Conservation (phyloP, 805 yeast species). For the Yarrowia phangngaensis region DNA sequence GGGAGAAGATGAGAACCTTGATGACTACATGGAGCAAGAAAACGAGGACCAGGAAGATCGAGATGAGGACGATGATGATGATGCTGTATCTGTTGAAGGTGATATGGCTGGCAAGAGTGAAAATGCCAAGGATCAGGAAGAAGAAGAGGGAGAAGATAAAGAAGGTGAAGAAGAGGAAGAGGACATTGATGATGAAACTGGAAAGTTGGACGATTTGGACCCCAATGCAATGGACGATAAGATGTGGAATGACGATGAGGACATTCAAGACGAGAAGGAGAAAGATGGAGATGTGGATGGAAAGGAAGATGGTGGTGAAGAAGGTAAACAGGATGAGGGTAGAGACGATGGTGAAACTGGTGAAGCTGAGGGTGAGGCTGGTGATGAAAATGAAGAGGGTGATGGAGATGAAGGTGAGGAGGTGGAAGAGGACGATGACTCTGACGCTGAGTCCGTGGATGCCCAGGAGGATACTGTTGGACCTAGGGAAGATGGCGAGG, state of each 20-base stretch:
- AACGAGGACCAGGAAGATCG: slow-evolving; percentile 66
- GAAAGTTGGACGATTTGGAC: slow-evolving; percentile 82
- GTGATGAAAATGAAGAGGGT: slow-evolving; percentile 40
- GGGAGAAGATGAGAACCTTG: slow-evolving; percentile 85
- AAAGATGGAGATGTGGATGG: slow-evolving; percentile 58
- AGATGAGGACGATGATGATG: slow-evolving; percentile 47
- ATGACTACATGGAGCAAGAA: slow-evolving; percentile 66
- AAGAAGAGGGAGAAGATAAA: slow-evolving; percentile 47
- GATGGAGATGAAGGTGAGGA: slow-evolving; percentile 46
- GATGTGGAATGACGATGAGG: slow-evolving; percentile 95
- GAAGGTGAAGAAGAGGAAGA: slow-evolving; percentile 57
- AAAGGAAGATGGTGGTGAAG: slow-evolving; percentile 41
- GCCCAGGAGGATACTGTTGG: slow-evolving; percentile 55
- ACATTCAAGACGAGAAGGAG: slow-evolving; percentile 73
- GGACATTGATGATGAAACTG: slow-evolving; percentile 83
- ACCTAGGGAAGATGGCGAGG: slow-evolving; percentile 74
- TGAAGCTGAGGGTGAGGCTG: slow-evolving; percentile 40
- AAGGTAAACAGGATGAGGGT: slow-evolving; percentile 33
- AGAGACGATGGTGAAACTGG: slow-evolving; percentile 38
- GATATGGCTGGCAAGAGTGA: slow-evolving; percentile 95
- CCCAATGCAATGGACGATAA: slow-evolving; percentile 94
- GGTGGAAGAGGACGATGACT: slow-evolving; percentile 45
- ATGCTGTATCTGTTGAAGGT: slow-evolving; percentile 87
- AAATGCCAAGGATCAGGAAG: slow-evolving; percentile 66
- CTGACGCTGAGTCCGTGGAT: slow-evolving; percentile 49